Evolutionary conservation across 2,329 filamentous ascomycete genomes (phyloP).

Genomic region (Aspergillus novofumigatus): DNA sequence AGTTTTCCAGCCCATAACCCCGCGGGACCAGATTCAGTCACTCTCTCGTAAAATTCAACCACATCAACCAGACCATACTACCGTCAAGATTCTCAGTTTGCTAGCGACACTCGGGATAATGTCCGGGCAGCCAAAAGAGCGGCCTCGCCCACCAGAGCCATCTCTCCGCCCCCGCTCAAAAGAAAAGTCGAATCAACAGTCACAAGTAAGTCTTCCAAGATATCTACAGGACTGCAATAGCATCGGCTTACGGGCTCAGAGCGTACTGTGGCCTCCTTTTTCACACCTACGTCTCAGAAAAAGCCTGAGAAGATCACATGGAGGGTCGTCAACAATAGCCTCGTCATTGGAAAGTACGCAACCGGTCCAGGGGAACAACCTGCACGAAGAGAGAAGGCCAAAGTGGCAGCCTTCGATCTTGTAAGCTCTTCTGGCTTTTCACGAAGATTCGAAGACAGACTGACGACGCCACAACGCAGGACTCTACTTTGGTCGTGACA

Average conservation of each 20-base stretch:
- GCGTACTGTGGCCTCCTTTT: slow-evolving; percentile 72
- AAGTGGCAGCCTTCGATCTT: slow-evolving; percentile 46
- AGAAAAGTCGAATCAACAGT: slow-evolving; percentile 52
- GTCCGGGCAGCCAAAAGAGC: slow-evolving; percentile 30
- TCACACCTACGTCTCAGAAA: slow-evolving; percentile 81
- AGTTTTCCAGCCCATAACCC: background rate
- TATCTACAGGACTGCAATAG: background rate
- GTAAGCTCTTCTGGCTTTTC: slow-evolving; percentile 23
- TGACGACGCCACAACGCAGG: slow-evolving; percentile 45
- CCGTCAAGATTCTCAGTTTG: slow-evolving; percentile 6
- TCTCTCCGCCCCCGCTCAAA: slow-evolving; percentile 57
- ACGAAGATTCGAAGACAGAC: background rate
- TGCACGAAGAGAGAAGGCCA: slow-evolving; percentile 16
- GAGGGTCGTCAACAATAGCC: slow-evolving; percentile 61
- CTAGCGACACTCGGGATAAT: slow-evolving; percentile 22
- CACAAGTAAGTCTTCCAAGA: slow-evolving; percentile 42
- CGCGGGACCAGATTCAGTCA: background rate
- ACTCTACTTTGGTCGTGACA: slow-evolving; percentile 80
- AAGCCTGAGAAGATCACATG: slow-evolving; percentile 71
- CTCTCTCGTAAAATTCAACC: background rate
- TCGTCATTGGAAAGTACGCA: slow-evolving; percentile 72
- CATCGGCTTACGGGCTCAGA: slow-evolving; percentile 18
- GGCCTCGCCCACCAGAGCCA: slow-evolving; percentile 35
- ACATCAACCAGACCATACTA: background rate
- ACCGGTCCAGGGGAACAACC: slow-evolving; percentile 30